Evolutionary conservation across 1,284 basidiomycete species (phyloP).

Genomic region (Ceratorhiza oryzae-sativae): DNA sequence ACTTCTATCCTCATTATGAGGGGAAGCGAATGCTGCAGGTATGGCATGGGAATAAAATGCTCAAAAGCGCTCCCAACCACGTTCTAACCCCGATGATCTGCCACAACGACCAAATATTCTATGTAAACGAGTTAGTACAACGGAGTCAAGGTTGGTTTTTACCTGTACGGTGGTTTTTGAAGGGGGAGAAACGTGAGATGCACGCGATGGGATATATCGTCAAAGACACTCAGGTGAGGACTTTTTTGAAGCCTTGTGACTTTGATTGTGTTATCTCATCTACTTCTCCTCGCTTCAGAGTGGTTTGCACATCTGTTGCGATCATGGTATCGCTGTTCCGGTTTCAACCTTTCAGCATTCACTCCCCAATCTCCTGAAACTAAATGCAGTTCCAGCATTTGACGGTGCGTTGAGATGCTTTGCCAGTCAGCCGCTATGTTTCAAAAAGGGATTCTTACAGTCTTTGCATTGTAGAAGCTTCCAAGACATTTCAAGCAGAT

Average conservation of each 20-base stretch:
- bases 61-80: background rate
- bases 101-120: background rate
- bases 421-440: background rate
- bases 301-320: background rate
- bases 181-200: background rate
- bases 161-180: constrained; percentile 1
- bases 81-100: background rate
- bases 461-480: constrained; percentile 6
- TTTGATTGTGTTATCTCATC: background rate
- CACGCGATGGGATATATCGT: constrained; percentile 1
- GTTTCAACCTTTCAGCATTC: constrained; percentile 2
- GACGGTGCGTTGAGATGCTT: constrained; percentile 18
- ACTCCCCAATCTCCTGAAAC: background rate
- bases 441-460: background rate
- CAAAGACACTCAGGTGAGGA: background rate
- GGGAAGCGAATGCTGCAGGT: constrained; percentile 20
- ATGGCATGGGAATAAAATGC: constrained; percentile 27
- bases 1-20: constrained; percentile 18
- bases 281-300: background rate
- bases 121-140: constrained; percentile 3
- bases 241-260: background rate
- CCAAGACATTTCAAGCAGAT: background rate
- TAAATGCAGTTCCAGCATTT: background rate
- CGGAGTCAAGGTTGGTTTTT: background rate
- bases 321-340: background rate